These are phyloP conservation scores for Botrytis fabae DNA, from an alignment of 2,329 filamentous ascomycete genomes.

Conservation along the genomic window DNA sequence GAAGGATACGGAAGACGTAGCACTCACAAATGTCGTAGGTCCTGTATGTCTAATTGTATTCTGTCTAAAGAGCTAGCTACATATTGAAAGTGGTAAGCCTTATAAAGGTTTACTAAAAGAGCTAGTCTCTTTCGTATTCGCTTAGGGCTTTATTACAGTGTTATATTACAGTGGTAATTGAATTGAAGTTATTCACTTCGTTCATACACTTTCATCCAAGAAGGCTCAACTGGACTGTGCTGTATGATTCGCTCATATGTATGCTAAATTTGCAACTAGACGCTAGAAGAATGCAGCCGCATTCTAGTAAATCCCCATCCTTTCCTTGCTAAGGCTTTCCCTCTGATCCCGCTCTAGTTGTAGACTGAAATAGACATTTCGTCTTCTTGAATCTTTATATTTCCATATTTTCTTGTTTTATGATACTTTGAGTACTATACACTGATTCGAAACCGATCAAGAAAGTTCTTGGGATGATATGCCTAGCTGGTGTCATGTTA, in stretches of 20 bases:
- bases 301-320: background rate
- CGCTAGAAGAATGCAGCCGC: rapidly evolving
- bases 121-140: too few species aligned
- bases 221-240: rapidly evolving
- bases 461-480: rapidly evolving
- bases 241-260: background rate
- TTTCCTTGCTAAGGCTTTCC: too few species aligned
- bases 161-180: too few species aligned
- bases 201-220: too few species aligned
- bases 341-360: background rate
- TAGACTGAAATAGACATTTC: rapidly evolving
- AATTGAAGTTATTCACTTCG: too few species aligned
- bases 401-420: background rate
- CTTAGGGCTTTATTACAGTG: too few species aligned
- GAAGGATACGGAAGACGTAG: too few species aligned
- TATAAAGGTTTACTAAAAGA: too few species aligned
- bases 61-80: too few species aligned
- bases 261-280: rapidly evolving
- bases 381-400: rapidly evolving
- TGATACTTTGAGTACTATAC: background rate
- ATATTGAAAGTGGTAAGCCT: too few species aligned
- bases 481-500: background rate
- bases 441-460: background rate
- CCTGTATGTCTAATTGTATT: too few species aligned
- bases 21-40: too few species aligned